phyloP scores from a whole-genome alignment of 305 asterid genomes.

The Fraxinus dipetala region DNA sequence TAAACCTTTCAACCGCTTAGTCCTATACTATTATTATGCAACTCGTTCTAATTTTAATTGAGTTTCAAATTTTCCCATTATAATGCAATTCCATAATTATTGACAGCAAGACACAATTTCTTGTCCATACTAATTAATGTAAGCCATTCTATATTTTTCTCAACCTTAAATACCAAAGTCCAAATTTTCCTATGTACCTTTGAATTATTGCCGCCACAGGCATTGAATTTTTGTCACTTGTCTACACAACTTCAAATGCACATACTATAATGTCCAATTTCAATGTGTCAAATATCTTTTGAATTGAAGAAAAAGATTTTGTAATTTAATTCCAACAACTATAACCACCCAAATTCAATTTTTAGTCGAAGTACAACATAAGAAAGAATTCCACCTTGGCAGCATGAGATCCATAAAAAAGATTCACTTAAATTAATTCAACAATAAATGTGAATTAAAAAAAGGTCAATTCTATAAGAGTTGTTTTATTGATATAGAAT shows the following conservation, averaged over 20 bases:
- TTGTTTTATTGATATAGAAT: not conserved
- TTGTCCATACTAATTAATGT: not conserved
- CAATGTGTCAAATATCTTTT: conserved; percentile 2
- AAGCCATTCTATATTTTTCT: not conserved
- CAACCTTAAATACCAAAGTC: conserved; percentile 23
- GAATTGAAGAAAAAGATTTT: not conserved
- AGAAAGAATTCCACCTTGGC: conserved; percentile 39
- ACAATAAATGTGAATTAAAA: not conserved
- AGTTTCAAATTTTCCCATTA: not conserved
- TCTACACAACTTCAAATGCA: not conserved
- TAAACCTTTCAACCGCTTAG: too few species aligned
- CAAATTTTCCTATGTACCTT: not conserved
- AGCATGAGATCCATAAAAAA: not conserved
- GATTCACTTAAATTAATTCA: not conserved
- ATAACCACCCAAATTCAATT: conserved; percentile 14
- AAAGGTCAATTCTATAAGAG: not conserved
- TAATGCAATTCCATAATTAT: conserved; percentile 11
- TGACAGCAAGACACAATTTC: not conserved
- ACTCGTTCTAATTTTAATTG: too few species aligned
- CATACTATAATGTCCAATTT: conserved; percentile 5
- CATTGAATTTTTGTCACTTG: not conserved
- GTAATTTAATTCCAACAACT: conserved; percentile 17
- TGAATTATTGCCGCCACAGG: conserved; percentile 15
- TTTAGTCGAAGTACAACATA: conserved; percentile 29
- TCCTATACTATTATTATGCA: not conserved